phyloP scores from a whole-genome alignment of 1,284 basidiomycete genomes.

The Exsudoporus floridanus region DNA sequence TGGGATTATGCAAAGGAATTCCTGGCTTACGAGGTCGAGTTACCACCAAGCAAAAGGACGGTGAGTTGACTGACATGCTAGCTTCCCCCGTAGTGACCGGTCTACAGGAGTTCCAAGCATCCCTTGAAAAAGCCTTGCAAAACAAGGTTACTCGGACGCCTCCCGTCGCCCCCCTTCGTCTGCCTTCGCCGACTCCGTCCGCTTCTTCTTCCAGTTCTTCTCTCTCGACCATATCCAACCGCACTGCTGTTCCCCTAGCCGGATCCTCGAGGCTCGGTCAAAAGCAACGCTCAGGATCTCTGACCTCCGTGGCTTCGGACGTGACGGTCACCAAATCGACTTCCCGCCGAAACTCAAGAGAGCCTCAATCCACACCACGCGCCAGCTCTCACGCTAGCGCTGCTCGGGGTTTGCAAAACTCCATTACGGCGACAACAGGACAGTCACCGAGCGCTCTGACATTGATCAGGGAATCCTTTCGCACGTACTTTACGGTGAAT shows the following conservation, averaged over 20 bases:
- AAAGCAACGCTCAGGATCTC: constrained; percentile 26
- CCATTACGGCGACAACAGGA: constrained; percentile 21
- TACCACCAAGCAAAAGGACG: constrained; percentile 49
- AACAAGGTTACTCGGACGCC: constrained; percentile 12
- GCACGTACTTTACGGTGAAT: constrained; percentile 48
- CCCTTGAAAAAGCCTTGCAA: constrained; percentile 36
- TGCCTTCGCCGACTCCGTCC: constrained; percentile 35
- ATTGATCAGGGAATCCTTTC: constrained; percentile 46
- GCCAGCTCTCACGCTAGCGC: constrained; percentile 22
- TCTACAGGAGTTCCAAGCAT: constrained; percentile 43
- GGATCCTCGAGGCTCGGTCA: constrained; percentile 24
- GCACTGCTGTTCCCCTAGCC: constrained; percentile 50
- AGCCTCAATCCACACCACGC: constrained; percentile 10
- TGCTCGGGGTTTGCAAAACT: constrained; percentile 25
- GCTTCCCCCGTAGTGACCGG: constrained; percentile 8
- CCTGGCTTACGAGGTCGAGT: constrained; percentile 65
- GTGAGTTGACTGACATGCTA: constrained; percentile 41
- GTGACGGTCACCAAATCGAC: constrained; percentile 28
- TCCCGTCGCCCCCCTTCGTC: constrained; percentile 19
- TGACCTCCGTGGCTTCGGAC: constrained; percentile 23
- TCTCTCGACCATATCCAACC: constrained; percentile 56
- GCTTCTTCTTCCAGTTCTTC: constrained; percentile 53
- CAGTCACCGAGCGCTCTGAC: constrained; percentile 46
- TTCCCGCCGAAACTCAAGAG: constrained; percentile 7
- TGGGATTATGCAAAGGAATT: constrained; percentile 79